Evolutionary conservation across 225 moss, liverwort and hornwort genomes (phyloP).

Genomic region (Rhytidiadelphus loreus): DNA sequence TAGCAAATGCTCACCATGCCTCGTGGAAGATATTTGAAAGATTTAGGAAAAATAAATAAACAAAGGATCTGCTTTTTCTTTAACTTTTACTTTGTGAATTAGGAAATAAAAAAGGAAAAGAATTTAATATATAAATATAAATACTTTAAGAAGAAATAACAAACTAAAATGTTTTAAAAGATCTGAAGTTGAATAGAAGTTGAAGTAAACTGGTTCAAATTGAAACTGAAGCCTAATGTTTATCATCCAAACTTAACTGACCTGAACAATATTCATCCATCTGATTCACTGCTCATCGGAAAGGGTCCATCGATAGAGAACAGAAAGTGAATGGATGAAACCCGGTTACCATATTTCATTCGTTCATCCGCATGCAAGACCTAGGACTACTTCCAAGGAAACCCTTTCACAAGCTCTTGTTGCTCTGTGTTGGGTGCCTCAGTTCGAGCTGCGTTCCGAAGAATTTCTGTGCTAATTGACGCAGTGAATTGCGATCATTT

Average conservation of each 20-base stretch:
- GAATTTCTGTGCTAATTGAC: background rate
- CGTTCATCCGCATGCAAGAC: background rate
- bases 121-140: too few species aligned
- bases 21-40: background rate
- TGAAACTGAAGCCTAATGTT: too few species aligned
- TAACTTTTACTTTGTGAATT: background rate
- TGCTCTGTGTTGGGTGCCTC: background rate
- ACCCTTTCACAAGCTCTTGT: background rate
- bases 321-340: background rate
- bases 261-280: background rate
- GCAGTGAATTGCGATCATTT: background rate
- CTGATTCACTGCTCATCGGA: background rate
- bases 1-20: too few species aligned
- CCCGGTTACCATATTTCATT: background rate
- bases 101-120: background rate
- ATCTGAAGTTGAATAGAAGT: background rate
- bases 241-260: background rate
- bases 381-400: background rate
- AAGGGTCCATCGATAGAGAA: background rate
- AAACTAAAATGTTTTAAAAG: too few species aligned
- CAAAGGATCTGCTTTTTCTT: accelerated
- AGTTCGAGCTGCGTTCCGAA: background rate
- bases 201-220: too few species aligned
- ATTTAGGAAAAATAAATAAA: background rate
- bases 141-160: background rate